Evolutionary conservation across 1,284 basidiomycete genomes (phyloP), one percentile per base, ranked within the genome.

Genomic region (Rhodotorula sp.): DNA sequence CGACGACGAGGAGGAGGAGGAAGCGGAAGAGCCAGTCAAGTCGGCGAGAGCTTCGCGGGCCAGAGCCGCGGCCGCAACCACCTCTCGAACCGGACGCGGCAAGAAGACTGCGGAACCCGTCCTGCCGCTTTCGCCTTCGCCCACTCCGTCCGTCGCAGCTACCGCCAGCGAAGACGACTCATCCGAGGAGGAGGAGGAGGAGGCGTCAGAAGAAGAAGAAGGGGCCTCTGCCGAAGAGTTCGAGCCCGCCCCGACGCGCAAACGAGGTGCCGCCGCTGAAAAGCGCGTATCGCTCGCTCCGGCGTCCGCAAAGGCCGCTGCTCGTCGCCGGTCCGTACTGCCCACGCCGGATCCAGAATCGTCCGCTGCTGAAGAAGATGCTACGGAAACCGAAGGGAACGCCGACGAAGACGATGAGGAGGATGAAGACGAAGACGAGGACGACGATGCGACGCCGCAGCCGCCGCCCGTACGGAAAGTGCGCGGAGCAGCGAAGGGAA

Each of bases 201-300:
- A 67, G 16, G 59, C 57, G 34, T 56, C 54, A 21, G 70, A 67
- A 20, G 54, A 29, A 18, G 63, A 64, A 10, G 65, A 67, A 20
- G 58, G 1, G 1, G 39, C 39, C 12, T 43, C 39, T 43, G 39
- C 39, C 10, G 39, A 62, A 56, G 68, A 74, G 34, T 71, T 72
- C 65, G 21, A 52, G 69, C 67, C 46, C 39, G 68, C 60, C n/a
- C 70, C 65, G 69, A 57, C 47, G 56, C 60, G 69, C n/a, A 48
- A 1, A 43, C 1, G 1, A 43, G 39, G 39, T 43, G 39, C 39
- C 1, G 39, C 2, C 39, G 39, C 39, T 3, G 12, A 62, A 54
- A 70, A 64, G 56, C 69, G 69, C 54, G 49, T 70, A 20, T 67
- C 69, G 52, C 65, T 61, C 52, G 65, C 65, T 1, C 47, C 64